A percentile compares a stretch with the other conserved stretches of the same genome.
Evolutionary conservation across 2,329 filamentous ascomycete genomes (phyloP).

Genomic region (Cadophora luteo-olivacea): DNA sequence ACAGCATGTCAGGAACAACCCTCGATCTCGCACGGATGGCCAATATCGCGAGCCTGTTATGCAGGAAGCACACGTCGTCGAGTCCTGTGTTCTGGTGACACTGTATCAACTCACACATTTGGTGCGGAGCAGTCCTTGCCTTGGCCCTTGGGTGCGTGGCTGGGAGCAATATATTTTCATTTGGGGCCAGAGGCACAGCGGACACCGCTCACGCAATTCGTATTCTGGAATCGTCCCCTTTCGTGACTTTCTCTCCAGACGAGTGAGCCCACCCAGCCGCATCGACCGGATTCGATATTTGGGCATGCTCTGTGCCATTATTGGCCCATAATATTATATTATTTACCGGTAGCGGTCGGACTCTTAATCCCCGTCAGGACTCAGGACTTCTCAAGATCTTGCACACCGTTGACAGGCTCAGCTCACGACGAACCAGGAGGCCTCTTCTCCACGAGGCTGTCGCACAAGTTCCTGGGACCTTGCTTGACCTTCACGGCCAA

Average conservation of each 20-base stretch:
- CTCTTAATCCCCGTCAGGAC: slow-evolving; percentile 9
- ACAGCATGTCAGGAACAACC: background rate
- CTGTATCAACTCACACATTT: background rate
- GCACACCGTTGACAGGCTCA: slow-evolving; percentile 3
- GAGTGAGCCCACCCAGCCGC: slow-evolving; percentile 9
- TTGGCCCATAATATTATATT: background rate
- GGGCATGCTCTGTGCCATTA: background rate
- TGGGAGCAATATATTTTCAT: slow-evolving; percentile 7
- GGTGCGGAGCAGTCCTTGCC: background rate
- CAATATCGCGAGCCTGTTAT: background rate
- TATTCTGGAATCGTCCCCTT: background rate
- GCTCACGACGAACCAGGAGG: background rate
- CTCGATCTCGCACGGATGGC: background rate
- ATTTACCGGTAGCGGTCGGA: background rate
- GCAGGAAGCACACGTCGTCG: background rate
- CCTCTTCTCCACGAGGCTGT: slow-evolving; percentile 7
- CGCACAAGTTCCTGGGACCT: background rate
- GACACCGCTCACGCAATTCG: slow-evolving; percentile 8
- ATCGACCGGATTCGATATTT: slow-evolving; percentile 3
- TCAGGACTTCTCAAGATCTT: background rate
- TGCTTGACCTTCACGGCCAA: slow-evolving; percentile 15
- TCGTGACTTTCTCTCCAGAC: background rate
- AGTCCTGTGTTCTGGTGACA: background rate
- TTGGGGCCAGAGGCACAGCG: slow-evolving; percentile 9
- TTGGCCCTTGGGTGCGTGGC: slow-evolving; percentile 4